Base-by-base conservation (phyloP, 2,329 filamentous ascomycete species). In the Hypoxylon sp. region DNA sequence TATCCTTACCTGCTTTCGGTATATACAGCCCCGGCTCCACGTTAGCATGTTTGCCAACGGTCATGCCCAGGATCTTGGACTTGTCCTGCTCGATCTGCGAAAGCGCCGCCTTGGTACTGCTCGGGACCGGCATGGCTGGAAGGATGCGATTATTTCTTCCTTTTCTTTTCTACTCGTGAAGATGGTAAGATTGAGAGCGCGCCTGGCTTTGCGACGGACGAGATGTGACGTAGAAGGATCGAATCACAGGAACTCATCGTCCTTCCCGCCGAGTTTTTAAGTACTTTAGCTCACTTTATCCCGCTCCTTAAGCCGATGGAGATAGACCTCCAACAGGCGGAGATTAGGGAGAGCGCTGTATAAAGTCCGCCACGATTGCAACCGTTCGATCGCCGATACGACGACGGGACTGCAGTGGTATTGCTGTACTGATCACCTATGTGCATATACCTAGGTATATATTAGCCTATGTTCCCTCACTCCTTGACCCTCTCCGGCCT, bases 11-110 rank as follows among this genome's bases (percentile, higher is more conserved):
- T n/a, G 58, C 50, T 51, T 51, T 62, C 4, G 55, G 24, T 27
- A 64, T 57, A 27, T 50, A 48, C 3, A 56, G 23, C 11, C 55
- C 58, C 3, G 52, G 55, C 33, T 62, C 45, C 26, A 64, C 26
- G 15, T 55, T 48, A 10, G 20, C 18, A 18, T 55, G 48, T 21
- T 62, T 58, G 29, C 58, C 55, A 23, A 62, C 18, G 6, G 24
- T 55, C 33, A 64, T 47, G 15, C 62, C 58, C 4, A 64, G 27
- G 15, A 60, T n/a, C 23, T 64, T 62, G 8, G 58, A 59, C 38
- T 59, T 56, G 52, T 64, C 55, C 11, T 48, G 51, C 42, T 62
- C 46, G 9, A 62, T 57, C 9, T 62, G 43, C 43, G 54, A 58
- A 18, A 64, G 17, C 6, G 50, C 58, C 37, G 37, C 18, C 31